phyloP scores from a whole-genome alignment of 495 filamentous ascomycete genomes.

The Penicillium riverlandense region DNA sequence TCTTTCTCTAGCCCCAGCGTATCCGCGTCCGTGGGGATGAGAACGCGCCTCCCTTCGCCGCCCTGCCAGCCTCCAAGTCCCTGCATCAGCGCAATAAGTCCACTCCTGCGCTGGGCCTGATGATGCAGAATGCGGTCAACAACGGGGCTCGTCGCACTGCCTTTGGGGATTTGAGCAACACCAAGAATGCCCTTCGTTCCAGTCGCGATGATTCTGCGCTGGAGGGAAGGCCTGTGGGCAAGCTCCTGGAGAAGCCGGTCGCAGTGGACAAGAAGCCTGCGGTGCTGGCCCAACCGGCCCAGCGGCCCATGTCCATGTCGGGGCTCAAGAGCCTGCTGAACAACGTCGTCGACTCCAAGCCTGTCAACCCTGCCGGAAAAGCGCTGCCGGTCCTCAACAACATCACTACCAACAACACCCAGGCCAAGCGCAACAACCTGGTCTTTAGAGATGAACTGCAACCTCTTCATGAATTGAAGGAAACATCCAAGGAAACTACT shows the following conservation, averaged over 20 bases:
- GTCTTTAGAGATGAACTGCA: slow-evolving; percentile 57
- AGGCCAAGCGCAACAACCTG: slow-evolving; percentile 48
- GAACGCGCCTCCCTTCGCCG: slow-evolving; percentile 48
- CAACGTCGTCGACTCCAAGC: slow-evolving; percentile 25
- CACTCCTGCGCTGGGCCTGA: slow-evolving; percentile 55
- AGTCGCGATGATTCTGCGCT: slow-evolving; percentile 30
- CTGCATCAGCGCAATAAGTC: slow-evolving; percentile 81
- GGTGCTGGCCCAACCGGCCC: slow-evolving; percentile 52
- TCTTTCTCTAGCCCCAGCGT: slow-evolving; percentile 59
- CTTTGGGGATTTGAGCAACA: slow-evolving; percentile 78
- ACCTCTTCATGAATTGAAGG: slow-evolving; percentile 21
- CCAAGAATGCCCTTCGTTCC: slow-evolving; percentile 40
- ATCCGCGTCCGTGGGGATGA: slow-evolving; percentile 67
- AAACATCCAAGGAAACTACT: slow-evolving; percentile 34
- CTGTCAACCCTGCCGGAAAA: slow-evolving; percentile 30
- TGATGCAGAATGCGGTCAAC: slow-evolving; percentile 53
- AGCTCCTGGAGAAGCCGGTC: slow-evolving; percentile 19
- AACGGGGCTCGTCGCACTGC: slow-evolving; percentile 59
- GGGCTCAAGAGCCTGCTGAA: slow-evolving; percentile 39
- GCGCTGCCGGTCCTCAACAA: slow-evolving; percentile 28
- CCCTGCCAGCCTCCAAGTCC: slow-evolving; percentile 45
- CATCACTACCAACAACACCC: slow-evolving; percentile 4
- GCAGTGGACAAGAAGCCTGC: slow-evolving; percentile 46
- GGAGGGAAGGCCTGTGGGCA: no score
- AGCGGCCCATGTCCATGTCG: slow-evolving; percentile 51